These are phyloP conservation scores for Effrenium voratum DNA, from an alignment of 73 alveolate genomes.

Conservation along the genomic window DNA sequence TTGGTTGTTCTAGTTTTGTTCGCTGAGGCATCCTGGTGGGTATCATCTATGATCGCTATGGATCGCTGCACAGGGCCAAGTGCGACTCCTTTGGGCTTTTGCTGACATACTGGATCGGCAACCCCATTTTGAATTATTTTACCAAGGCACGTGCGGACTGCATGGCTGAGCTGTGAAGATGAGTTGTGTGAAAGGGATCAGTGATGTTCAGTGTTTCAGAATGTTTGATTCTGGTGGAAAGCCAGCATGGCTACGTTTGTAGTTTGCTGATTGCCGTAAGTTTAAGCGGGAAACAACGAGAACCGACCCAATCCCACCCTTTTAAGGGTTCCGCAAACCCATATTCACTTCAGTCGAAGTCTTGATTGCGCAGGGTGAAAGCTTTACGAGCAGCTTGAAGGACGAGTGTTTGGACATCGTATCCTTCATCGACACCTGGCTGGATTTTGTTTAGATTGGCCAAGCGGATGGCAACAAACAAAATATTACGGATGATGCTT, in stretches of 20 bases:
- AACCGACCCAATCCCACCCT: too few relatives aligned
- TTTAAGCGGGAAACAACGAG: too few relatives aligned
- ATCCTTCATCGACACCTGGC: conserved; percentile 49
- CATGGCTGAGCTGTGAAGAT: background rate
- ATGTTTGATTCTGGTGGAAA: background rate
- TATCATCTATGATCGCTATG: conserved; percentile 75
- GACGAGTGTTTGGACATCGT: conserved; percentile 79
- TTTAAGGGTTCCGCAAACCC: too few relatives aligned
- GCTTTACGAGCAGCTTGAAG: conserved; percentile 41
- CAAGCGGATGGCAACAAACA: too few relatives aligned
- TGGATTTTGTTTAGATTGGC: too few relatives aligned
- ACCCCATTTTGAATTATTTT: conserved; percentile 36
- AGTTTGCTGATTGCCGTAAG: background rate
- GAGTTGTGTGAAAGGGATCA: background rate
- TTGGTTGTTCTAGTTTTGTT: too few relatives aligned
- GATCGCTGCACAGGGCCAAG: conserved; percentile 88
- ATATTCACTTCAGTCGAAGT: too few relatives aligned
- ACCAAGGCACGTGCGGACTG: conserved; percentile 3
- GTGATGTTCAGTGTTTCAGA: background rate
- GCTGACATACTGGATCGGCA: conserved; percentile 79
- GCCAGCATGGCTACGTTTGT: background rate
- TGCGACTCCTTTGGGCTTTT: conserved; percentile 76
- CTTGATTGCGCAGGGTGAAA: conserved; percentile 23
- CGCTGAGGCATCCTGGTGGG: conserved; percentile 58
- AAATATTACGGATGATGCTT: too few relatives aligned